phyloP scores from a whole-genome alignment of 257 asterid genomes.

The Solanum chmielewskii region DNA sequence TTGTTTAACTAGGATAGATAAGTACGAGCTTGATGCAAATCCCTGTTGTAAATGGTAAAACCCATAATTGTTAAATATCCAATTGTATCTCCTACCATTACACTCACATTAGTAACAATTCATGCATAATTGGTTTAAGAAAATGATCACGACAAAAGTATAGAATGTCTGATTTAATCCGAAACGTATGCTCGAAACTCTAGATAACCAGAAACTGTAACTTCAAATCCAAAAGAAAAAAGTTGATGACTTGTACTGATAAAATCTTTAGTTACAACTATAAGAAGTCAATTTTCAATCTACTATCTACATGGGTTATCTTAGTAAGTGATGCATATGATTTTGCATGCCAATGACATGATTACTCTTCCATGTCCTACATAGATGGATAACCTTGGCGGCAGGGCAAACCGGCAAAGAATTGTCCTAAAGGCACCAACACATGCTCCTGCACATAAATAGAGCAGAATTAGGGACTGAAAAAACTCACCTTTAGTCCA shows the following conservation, averaged over 20 bases:
- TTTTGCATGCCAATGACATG: background rate
- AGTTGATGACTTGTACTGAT: background rate
- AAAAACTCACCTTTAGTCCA: slow-evolving; percentile 75
- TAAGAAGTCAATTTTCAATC: background rate
- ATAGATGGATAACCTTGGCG: background rate
- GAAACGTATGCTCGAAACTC: background rate
- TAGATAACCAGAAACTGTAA: background rate
- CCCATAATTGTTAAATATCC: background rate
- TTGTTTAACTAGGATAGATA: background rate
- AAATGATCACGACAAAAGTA: background rate
- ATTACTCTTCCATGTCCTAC: background rate
- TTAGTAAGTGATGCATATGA: background rate
- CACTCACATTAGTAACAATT: background rate
- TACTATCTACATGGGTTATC: background rate
- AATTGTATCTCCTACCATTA: background rate
- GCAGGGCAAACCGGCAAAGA: background rate
- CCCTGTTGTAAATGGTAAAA: background rate
- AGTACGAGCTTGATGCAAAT: background rate
- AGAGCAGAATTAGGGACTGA: background rate
- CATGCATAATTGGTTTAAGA: background rate
- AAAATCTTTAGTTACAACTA: background rate
- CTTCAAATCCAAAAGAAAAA: background rate
- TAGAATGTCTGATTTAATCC: background rate
- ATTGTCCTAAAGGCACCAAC: background rate
- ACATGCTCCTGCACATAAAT: background rate